Conservation (phyloP, 2,329 filamentous ascomycete genomes). For the Colletotrichum graminicola region DNA sequence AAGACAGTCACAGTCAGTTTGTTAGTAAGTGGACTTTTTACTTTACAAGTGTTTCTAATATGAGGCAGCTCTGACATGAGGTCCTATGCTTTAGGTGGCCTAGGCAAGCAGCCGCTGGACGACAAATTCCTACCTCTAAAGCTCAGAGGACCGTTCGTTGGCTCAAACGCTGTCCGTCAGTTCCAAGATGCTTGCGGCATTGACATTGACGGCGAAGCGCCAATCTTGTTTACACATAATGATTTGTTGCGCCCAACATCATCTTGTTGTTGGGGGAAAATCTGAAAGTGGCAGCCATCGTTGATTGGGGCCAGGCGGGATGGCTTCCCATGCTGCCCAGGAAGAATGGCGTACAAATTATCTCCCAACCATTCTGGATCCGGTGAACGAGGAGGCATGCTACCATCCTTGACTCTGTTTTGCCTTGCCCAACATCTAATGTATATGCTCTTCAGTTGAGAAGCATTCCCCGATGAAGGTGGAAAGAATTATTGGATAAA, state of each 20-base stretch:
- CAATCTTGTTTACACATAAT: constrained; percentile 6
- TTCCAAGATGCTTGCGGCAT: constrained; percentile 1
- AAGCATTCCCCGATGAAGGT: not conserved
- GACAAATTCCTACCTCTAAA: not conserved
- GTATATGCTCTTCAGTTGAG: not conserved
- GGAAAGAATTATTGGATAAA: no score
- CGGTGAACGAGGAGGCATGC: not conserved
- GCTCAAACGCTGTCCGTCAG: not conserved
- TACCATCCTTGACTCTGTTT: not conserved
- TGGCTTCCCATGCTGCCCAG: constrained; percentile 1
- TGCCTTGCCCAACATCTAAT: not conserved
- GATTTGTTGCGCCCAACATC: not conserved
- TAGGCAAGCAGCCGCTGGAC: not conserved
- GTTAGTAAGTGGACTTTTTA: not conserved
- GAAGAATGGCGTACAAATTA: not conserved
- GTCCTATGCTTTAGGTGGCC: not conserved
- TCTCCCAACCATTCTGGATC: constrained; percentile 1
- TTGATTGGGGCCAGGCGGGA: not conserved
- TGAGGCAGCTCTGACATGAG: not conserved
- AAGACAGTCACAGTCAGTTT: not conserved
- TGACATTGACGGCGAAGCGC: not conserved
- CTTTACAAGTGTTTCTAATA: not conserved
- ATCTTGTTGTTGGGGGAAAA: not conserved
- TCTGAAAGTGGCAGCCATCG: not conserved
- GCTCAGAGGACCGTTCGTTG: not conserved